phyloP scores from a whole-genome alignment of 352 stramenopile species.

The Stramenopiles sp. region DNA sequence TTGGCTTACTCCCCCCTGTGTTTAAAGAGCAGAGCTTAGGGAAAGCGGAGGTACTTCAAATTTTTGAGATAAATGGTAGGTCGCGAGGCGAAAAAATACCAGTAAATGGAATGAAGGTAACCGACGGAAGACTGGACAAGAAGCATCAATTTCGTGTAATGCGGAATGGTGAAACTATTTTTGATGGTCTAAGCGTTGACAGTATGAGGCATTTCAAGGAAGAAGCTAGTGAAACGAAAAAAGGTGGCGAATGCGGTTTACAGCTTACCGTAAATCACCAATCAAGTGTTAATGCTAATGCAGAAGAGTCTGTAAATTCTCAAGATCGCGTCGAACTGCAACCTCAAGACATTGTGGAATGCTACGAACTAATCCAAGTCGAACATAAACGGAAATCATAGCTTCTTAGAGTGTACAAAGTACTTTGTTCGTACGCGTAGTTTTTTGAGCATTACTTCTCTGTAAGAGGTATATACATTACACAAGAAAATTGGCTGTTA shows the following conservation, averaged over 20 bases:
- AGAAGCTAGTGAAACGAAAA: not conserved
- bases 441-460: too few relatives aligned
- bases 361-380: too few relatives aligned
- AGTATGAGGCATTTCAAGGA: not conserved
- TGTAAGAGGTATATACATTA: too few relatives aligned
- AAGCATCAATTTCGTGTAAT: not conserved
- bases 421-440: too few relatives aligned
- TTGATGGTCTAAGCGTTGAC: not conserved
- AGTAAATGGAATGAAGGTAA: constrained; percentile 1
- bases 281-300: too few relatives aligned
- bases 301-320: too few relatives aligned
- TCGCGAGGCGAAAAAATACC: not conserved
- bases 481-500: too few relatives aligned
- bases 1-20: not conserved
- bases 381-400: too few relatives aligned
- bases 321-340: not conserved
- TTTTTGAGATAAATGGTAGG: not conserved
- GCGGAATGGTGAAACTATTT: not conserved
- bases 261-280: too few relatives aligned
- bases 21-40: not conserved
- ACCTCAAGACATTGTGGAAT: not conserved
- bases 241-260: not conserved
- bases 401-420: too few relatives aligned
- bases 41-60: not conserved
- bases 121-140: not conserved